A percentile compares a stretch with the other conserved stretches of the same genome.
Evolutionary conservation across 2,329 filamentous ascomycete genomes (phyloP).

Genomic region (Curvularia verruculosa): DNA sequence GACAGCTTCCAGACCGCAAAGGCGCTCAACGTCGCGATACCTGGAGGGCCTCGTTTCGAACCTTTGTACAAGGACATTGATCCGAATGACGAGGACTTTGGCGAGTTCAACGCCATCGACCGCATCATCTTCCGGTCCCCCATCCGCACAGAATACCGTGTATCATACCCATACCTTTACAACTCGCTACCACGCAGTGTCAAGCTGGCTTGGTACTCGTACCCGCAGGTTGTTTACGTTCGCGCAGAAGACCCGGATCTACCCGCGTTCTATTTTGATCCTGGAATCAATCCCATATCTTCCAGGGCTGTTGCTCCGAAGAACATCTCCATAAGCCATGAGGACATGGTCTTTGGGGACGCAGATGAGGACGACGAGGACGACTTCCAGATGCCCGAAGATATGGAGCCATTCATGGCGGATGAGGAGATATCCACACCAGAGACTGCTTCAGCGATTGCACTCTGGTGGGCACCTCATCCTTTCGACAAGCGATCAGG

Average conservation of each 20-base stretch:
- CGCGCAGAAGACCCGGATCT: conserved; percentile 85
- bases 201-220: conserved; percentile 88
- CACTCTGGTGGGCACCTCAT: conserved; percentile 97
- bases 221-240: conserved; percentile 91
- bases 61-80: conserved; percentile 98
- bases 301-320: conserved; percentile 92
- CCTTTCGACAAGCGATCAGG: conserved; percentile 94
- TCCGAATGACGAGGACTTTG: conserved; percentile 98
- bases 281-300: conserved; percentile 96
- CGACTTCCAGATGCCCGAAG: conserved; percentile 80
- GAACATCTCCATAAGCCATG: conserved; percentile 88
- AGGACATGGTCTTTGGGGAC: conserved; percentile 92
- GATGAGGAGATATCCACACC: conserved; percentile 88
- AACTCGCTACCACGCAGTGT: conserved; percentile 96
- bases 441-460: conserved; percentile 88
- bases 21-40: conserved; percentile 93
- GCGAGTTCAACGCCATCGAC: conserved; percentile 99
- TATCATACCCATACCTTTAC: conserved; percentile 93
- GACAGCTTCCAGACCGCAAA: conserved; percentile 96
- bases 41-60: conserved; percentile 96
- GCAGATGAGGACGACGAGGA: conserved; percentile 83
- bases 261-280: conserved; percentile 96
- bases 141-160: conserved; percentile 92
- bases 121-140: conserved; percentile 97
- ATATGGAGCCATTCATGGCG: conserved; percentile 84